Conservation (phyloP, 371 early-diverging fungal genomes). For the Dinochytrium kinnereticum region DNA sequence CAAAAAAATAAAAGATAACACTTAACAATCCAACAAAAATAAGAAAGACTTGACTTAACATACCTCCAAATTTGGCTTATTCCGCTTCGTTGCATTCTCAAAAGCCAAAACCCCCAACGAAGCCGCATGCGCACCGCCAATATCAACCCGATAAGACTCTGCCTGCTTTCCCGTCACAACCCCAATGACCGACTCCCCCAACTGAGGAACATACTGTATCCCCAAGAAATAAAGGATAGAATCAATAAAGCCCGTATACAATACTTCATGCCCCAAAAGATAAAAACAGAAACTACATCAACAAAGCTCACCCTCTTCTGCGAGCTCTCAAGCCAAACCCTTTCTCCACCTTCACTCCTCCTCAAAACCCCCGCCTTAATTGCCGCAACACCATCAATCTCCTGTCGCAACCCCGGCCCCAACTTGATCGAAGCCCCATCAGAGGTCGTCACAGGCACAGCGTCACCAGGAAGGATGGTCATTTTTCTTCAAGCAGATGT, state of each 20-base stretch:
- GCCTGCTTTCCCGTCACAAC: conserved; percentile 67
- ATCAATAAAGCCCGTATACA: neutral
- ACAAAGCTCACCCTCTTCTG: conserved; percentile 72
- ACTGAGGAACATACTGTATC: conserved; percentile 81
- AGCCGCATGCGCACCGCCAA: conserved; percentile 90
- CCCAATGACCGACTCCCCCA: conserved; percentile 89
- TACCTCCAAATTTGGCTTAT: conserved; percentile 81
- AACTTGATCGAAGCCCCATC: conserved; percentile 59
- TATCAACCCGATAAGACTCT: conserved; percentile 89
- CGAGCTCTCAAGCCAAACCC: conserved; percentile 82
- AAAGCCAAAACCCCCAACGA: conserved; percentile 81
- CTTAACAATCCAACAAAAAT: neutral
- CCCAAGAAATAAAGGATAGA: neutral
- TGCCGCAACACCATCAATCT: conserved; percentile 65
- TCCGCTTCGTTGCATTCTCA: conserved; percentile 93
- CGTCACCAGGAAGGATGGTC: conserved; percentile 70
- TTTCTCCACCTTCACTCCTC: conserved; percentile 58
- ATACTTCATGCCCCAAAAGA: too few species aligned
- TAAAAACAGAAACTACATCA: neutral
- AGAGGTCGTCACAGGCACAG: conserved; percentile 46
- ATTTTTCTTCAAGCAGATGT: neutral
- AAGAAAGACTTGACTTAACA: conserved; percentile 1
- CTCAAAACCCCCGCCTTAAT: conserved; percentile 77
- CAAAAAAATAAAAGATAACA: conserved; percentile 1
- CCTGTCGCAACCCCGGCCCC: conserved; percentile 83